Percentiles rank a stretch among this genome's conserved stretches.
These are phyloP conservation scores for Leptographium radiaticola DNA, from an alignment of 2,329 filamentous ascomycete species.

Conservation along the genomic window DNA sequence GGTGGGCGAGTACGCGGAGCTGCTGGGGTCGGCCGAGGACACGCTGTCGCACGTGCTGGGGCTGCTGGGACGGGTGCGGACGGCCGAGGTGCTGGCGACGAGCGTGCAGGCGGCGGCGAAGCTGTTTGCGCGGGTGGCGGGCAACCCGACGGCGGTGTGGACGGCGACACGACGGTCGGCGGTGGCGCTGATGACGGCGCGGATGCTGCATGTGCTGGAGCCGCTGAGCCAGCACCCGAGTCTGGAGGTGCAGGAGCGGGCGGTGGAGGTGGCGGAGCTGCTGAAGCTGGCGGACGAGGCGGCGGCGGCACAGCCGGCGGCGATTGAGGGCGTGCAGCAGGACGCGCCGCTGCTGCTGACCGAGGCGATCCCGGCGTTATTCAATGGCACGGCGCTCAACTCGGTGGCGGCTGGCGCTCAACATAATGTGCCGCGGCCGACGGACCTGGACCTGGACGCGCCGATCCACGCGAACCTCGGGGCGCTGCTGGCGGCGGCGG, in stretches of 20 bases:
- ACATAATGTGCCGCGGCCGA: constrained; percentile 68
- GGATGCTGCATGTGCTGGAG: constrained; percentile 72
- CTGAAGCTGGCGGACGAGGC: constrained; percentile 81
- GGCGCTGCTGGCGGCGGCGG: constrained; percentile 48
- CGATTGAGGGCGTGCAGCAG: constrained; percentile 37
- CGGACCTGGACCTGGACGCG: constrained; percentile 63
- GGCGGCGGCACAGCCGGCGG: constrained; percentile 49
- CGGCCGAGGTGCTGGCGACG: constrained; percentile 58
- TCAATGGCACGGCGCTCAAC: constrained; percentile 77
- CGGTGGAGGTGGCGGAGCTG: constrained; percentile 84
- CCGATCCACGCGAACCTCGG: constrained; percentile 68
- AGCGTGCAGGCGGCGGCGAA: constrained; percentile 80
- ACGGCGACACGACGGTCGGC: constrained; percentile 59
- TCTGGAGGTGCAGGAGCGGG: constrained; percentile 87
- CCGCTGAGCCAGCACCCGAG: constrained; percentile 68
- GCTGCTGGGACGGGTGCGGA: constrained; percentile 39
- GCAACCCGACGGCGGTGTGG: constrained; percentile 54
- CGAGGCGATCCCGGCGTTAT: constrained; percentile 80
- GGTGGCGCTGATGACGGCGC: constrained; percentile 64
- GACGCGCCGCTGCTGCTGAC: constrained; percentile 76
- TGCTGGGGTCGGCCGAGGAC: constrained; percentile 56
- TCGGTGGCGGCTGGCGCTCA: constrained; percentile 78
- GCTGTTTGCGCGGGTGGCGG: constrained; percentile 61
- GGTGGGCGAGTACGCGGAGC: constrained; percentile 73
- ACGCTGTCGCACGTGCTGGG: constrained; percentile 65